phyloP scores from a whole-genome alignment of 768 basidiomycete species.

The Trametes maxima region DNA sequence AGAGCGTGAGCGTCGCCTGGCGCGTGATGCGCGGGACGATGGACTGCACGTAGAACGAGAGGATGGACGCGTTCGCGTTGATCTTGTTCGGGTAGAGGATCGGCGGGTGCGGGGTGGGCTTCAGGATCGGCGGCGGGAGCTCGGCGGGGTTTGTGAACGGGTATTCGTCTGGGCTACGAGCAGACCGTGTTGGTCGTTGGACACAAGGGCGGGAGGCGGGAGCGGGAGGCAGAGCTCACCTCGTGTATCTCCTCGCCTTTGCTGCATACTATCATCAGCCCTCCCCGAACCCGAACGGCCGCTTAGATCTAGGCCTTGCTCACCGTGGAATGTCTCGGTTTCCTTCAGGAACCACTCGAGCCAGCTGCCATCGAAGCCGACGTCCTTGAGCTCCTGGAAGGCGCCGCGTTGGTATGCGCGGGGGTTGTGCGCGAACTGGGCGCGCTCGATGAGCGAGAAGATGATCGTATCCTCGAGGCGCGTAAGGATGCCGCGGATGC shows the following conservation, averaged over 20 bases:
- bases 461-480: conserved; percentile 99
- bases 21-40: conserved; percentile 91
- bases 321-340: conserved; percentile 93
- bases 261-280: conserved; percentile 50
- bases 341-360: conserved; percentile 98
- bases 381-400: conserved; percentile 73
- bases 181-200: neutral
- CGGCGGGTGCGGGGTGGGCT: conserved; percentile 68
- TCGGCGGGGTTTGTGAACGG: conserved; percentile 74
- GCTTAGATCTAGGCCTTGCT: conserved; percentile 32
- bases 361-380: conserved; percentile 87
- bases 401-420: conserved; percentile 81
- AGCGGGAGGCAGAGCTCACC: conserved; percentile 46
- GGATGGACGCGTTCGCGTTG: conserved; percentile 87
- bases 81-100: conserved; percentile 79
- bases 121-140: conserved; percentile 83
- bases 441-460: conserved; percentile 94
- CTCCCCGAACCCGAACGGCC: neutral
- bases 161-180: conserved; percentile 90
- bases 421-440: conserved; percentile 94
- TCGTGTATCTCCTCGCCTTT: conserved; percentile 93
- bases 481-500: conserved; percentile 83
- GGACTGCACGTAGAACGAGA: conserved; percentile 82
- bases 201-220: neutral
- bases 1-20: conserved; percentile 65